A percentile compares a stretch with the other conserved stretches of the same genome.
Evolutionary conservation across 495 filamentous ascomycete genomes (phyloP).

Genomic region (Aspergillus leporis): DNA sequence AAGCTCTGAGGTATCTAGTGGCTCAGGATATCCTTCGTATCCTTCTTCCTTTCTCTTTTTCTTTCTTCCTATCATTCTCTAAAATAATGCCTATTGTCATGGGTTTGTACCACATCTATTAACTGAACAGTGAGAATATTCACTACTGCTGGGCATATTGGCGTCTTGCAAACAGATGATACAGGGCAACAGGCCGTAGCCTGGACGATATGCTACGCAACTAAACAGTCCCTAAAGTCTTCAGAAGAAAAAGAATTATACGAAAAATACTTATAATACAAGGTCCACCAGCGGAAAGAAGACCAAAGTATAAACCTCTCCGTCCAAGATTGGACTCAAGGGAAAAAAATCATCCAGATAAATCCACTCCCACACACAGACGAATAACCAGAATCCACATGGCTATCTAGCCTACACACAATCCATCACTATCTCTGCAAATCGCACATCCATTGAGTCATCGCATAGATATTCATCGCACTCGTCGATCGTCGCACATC

Average conservation of each 20-base stretch:
- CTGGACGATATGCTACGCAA: not conserved
- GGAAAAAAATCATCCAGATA: slow-evolving; percentile 9
- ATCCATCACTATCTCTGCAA: not conserved
- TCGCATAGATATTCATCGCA: slow-evolving; percentile 24
- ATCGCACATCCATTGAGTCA: slow-evolving; percentile 13
- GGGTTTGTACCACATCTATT: not conserved
- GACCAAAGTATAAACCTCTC: slow-evolving; percentile 9
- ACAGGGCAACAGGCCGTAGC: not conserved
- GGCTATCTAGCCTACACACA: not conserved
- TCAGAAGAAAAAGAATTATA: slow-evolving; percentile 5
- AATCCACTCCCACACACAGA: not conserved
- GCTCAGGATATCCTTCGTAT: not conserved
- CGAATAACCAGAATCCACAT: slow-evolving; percentile 2
- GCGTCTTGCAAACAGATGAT: not conserved
- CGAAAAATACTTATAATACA: slow-evolving; percentile 7
- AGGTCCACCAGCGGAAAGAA: slow-evolving; percentile 1
- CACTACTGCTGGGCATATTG: too few relatives aligned
- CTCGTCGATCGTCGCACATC: slow-evolving; percentile 25
- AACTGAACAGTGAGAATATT: too few relatives aligned
- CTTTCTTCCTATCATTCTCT: not conserved
- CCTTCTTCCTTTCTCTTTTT: not conserved
- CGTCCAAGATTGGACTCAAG: not conserved
- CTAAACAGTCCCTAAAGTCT: not conserved
- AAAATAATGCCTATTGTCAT: not conserved
- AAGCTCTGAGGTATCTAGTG: too few relatives aligned